Conservation (phyloP, 202 grass and related monocot genomes). For the Carex arenaria region DNA sequence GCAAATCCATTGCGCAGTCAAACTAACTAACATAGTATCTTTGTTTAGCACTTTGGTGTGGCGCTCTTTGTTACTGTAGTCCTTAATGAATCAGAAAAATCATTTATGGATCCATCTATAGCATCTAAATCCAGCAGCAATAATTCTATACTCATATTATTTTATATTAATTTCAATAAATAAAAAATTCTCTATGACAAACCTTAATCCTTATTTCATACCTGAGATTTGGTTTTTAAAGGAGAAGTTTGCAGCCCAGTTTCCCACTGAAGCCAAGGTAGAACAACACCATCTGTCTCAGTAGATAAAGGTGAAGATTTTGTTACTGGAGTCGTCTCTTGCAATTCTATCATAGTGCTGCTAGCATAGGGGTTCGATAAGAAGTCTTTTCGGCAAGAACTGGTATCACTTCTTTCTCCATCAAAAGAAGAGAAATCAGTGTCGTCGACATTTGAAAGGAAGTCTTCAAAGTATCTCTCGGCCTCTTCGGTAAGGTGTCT, state of each 20-base stretch:
- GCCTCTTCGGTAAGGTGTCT: slow-evolving; percentile 71
- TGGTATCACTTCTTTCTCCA: slow-evolving; percentile 80
- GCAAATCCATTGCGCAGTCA: no score
- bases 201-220: not conserved
- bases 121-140: no score
- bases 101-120: no score
- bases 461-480: slow-evolving; percentile 92
- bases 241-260: slow-evolving; percentile 58
- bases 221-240: slow-evolving; percentile 34
- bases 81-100: no score
- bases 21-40: no score
- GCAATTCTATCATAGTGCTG: slow-evolving; percentile 36
- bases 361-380: slow-evolving; percentile 11
- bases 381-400: slow-evolving; percentile 45
- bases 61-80: no score
- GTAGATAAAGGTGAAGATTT: slow-evolving; percentile 21
- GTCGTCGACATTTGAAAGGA: slow-evolving; percentile 92
- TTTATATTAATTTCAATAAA: no score
- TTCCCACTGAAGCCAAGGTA: slow-evolving; percentile 99
- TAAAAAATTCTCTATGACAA: not conserved
- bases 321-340: slow-evolving; percentile 28
- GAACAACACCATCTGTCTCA: slow-evolving; percentile 67
- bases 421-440: slow-evolving; percentile 98
- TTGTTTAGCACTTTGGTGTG: no score
- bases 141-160: no score